Percentiles rank a stretch among this genome's conserved stretches.
Conservation (phyloP, 495 filamentous ascomycete species). For the Penicilliopsis zonata region DNA sequence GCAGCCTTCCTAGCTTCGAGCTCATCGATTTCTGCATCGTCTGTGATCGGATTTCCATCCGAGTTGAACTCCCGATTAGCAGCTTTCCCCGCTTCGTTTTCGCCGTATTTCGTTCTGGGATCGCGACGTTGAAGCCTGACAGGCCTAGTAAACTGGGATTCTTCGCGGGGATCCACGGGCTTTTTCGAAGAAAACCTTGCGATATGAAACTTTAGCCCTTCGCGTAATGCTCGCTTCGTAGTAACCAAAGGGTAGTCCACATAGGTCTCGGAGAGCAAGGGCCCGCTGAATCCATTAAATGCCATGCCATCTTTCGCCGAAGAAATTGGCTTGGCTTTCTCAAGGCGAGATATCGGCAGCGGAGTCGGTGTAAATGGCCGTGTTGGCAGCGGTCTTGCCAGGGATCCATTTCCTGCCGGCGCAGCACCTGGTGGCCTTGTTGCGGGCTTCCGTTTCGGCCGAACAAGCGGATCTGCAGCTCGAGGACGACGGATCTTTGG, state of each 20-base stretch:
- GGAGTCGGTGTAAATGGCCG: slow-evolving; percentile 1
- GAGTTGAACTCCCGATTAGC: slow-evolving; percentile 21
- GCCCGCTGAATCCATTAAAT: slow-evolving; percentile 48
- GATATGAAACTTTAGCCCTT: slow-evolving; percentile 76
- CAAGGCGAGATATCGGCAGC: slow-evolving; percentile 4
- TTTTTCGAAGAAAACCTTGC: slow-evolving; percentile 60
- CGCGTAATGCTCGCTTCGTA: slow-evolving; percentile 66
- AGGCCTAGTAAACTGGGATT: slow-evolving; percentile 73
- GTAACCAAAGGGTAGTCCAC: slow-evolving; percentile 63
- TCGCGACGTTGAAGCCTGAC: slow-evolving; percentile 82
- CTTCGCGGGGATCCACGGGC: slow-evolving; percentile 58
- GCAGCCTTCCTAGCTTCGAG: slow-evolving; percentile 60
- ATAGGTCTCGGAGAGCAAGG: slow-evolving; percentile 36
- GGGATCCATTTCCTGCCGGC: slow-evolving; percentile 6
- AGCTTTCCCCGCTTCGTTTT: slow-evolving; percentile 26
- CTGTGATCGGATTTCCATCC: slow-evolving; percentile 27
- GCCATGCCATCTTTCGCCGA: slow-evolving; percentile 24
- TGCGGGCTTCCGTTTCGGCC: slow-evolving; percentile 41
- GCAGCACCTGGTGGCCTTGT: slow-evolving; percentile 16
- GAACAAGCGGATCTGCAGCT: slow-evolving; percentile 54
- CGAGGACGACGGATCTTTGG: slow-evolving; percentile 36
- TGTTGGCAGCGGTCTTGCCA: slow-evolving; percentile 2
- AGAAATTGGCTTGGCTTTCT: slow-evolving; percentile 2
- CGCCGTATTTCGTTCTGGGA: slow-evolving; percentile 54
- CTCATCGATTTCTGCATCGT: slow-evolving; percentile 58